Conservation (phyloP, 805 yeast species). For the Teunomyces atbi region DNA sequence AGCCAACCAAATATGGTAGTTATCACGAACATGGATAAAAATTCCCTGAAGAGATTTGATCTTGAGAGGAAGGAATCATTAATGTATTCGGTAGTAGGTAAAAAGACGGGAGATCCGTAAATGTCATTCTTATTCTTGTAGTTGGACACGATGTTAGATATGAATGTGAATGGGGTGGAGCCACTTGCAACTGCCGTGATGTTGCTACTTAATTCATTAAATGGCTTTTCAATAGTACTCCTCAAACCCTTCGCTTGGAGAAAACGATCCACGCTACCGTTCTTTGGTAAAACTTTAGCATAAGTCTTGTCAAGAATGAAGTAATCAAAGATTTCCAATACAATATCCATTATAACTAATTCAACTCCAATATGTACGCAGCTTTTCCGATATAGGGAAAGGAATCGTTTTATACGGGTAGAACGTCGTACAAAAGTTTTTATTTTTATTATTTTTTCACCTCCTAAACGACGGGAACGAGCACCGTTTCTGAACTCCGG, state of each 20-base stretch:
- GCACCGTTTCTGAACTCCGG: background rate
- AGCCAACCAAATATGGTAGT: slow-evolving; percentile 84
- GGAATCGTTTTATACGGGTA: slow-evolving; percentile 1
- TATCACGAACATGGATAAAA: slow-evolving; percentile 60
- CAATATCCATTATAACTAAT: slow-evolving; percentile 74
- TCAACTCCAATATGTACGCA: background rate
- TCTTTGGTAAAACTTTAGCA: slow-evolving; percentile 63
- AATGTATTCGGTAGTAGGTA: slow-evolving; percentile 56
- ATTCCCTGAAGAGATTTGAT: slow-evolving; percentile 70
- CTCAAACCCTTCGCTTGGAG: slow-evolving; percentile 9
- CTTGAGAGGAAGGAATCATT: slow-evolving; percentile 70
- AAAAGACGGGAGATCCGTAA: slow-evolving; percentile 61
- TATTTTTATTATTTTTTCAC: background rate
- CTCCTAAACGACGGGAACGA: slow-evolving; percentile 8
- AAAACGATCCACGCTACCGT: slow-evolving; percentile 38
- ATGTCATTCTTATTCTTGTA: slow-evolving; percentile 39
- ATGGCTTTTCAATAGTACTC: background rate
- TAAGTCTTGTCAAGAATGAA: slow-evolving; percentile 72
- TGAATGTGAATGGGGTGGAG: slow-evolving; percentile 14
- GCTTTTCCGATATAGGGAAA: slow-evolving; percentile 2
- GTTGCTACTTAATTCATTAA: background rate
- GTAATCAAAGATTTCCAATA: slow-evolving; percentile 76
- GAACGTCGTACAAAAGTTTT: background rate
- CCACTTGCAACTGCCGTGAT: slow-evolving; percentile 9
- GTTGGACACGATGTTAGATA: slow-evolving; percentile 14